These are phyloP conservation scores for Fraxinus baroniana DNA, from an alignment of 305 asterid species.

Conservation along the genomic window DNA sequence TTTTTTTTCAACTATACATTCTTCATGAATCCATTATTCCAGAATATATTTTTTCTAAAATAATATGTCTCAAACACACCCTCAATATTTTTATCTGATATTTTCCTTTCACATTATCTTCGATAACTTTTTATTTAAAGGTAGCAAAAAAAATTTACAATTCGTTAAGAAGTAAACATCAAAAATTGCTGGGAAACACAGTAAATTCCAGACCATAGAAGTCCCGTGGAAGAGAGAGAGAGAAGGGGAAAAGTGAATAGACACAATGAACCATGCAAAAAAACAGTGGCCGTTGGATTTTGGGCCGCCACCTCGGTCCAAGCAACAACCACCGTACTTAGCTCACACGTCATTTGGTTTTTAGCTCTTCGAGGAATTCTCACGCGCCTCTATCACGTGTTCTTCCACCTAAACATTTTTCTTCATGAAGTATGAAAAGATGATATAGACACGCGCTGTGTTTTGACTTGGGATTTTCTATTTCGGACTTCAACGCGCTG, in stretches of 20 bases:
- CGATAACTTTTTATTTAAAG: no score
- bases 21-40: no score
- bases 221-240: not conserved
- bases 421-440: not conserved
- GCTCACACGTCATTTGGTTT: not conserved
- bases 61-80: no score
- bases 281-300: not conserved
- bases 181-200: not conserved
- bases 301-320: slow-evolving; percentile 7
- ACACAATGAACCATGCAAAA: not conserved
- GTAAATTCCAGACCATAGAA: not conserved
- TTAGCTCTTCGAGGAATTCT: not conserved
- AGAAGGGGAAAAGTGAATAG: not conserved
- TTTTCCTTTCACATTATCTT: no score
- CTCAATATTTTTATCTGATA: no score
- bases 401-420: not conserved
- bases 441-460: not conserved
- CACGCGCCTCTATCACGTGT: not conserved
- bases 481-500: not conserved
- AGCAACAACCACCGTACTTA: not conserved
- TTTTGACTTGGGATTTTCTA: not conserved
- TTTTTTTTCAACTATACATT: no score
- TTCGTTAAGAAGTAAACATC: not conserved
- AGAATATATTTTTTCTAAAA: no score
- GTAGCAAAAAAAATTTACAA: no score